Evolutionary conservation across 176 grass and related monocot species (phyloP).

Genomic region (Canna indica): DNA sequence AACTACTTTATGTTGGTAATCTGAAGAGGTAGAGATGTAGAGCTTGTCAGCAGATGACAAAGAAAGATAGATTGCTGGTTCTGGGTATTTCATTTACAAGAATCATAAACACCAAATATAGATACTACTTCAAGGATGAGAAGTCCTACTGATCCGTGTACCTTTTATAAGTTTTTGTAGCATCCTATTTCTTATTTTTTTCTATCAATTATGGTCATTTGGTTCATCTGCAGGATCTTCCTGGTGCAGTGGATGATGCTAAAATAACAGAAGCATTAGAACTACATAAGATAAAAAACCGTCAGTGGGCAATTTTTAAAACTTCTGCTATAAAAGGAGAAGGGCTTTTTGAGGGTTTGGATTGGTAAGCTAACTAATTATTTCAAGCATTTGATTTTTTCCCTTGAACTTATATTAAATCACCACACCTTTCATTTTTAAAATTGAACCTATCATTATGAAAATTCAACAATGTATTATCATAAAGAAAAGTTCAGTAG

Average conservation of each 20-base stretch:
- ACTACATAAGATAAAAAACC: slow-evolving; percentile 94
- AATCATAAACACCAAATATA: not conserved
- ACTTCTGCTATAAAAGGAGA: slow-evolving; percentile 98
- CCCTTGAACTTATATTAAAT: not conserved
- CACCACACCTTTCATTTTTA: not conserved
- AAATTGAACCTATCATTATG: not conserved
- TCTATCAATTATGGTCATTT: slow-evolving; percentile 5
- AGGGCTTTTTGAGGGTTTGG: slow-evolving; percentile 97
- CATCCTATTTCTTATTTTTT: not conserved
- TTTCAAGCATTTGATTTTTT: not conserved
- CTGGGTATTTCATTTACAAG: not conserved
- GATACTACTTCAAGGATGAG: not conserved
- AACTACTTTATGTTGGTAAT: too few species aligned
- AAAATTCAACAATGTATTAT: not conserved
- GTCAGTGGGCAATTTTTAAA: slow-evolving; percentile 98
- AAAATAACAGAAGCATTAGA: slow-evolving; percentile 89
- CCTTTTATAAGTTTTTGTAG: not conserved
- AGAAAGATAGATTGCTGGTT: not conserved
- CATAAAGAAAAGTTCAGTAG: not conserved
- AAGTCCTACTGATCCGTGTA: too few species aligned
- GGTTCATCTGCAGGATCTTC: slow-evolving; percentile 71
- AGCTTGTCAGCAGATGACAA: not conserved
- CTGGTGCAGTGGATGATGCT: slow-evolving; percentile 89
- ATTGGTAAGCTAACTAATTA: slow-evolving; percentile 47
- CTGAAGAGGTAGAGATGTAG: not conserved